Percentiles rank a stretch among this genome's conserved stretches.
phyloP scores from a whole-genome alignment of 345 rosid genomes.

The Gossypium rotundifolium region DNA sequence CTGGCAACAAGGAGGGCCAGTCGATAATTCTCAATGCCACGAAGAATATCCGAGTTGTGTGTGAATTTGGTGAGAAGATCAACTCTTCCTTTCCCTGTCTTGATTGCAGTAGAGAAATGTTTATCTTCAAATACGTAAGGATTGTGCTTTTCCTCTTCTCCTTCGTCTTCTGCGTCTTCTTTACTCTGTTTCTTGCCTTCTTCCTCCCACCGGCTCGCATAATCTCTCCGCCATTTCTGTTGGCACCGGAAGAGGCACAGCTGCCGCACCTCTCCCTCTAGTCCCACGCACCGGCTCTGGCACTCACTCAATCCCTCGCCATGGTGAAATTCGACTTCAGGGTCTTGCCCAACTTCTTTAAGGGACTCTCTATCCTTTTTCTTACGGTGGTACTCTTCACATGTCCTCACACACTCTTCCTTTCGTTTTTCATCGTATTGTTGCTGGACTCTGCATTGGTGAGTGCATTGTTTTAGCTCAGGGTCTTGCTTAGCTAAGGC shows the following conservation, averaged over 20 bases:
- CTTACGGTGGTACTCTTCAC: slow-evolving; percentile 30
- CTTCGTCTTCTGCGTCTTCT: neutral
- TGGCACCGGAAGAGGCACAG: slow-evolving; percentile 29
- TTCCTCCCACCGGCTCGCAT: neutral
- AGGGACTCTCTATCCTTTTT: slow-evolving; percentile 15
- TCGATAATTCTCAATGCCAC: slow-evolving; percentile 34
- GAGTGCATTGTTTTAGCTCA: slow-evolving; percentile 41
- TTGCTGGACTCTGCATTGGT: slow-evolving; percentile 38
- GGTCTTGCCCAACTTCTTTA: neutral
- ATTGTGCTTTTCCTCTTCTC: slow-evolving; percentile 11
- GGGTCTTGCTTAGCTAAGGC: slow-evolving; percentile 34
- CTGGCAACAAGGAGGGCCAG: slow-evolving; percentile 24
- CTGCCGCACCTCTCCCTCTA: slow-evolving; percentile 8
- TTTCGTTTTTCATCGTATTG: slow-evolving; percentile 21
- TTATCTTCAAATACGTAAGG: slow-evolving; percentile 36
- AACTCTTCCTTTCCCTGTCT: slow-evolving; percentile 31
- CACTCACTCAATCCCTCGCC: slow-evolving; percentile 22
- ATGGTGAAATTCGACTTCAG: neutral
- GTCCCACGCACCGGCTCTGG: slow-evolving; percentile 25
- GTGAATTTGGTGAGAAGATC: slow-evolving; percentile 29
- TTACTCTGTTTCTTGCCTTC: neutral
- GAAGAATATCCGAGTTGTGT: slow-evolving; percentile 35
- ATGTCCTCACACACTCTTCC: slow-evolving; percentile 22
- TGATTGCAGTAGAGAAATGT: slow-evolving; percentile 15
- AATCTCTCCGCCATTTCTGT: slow-evolving; percentile 14